phyloP scores from a whole-genome alignment of 163 green algal genomes.

The Chlorella variabilis region DNA sequence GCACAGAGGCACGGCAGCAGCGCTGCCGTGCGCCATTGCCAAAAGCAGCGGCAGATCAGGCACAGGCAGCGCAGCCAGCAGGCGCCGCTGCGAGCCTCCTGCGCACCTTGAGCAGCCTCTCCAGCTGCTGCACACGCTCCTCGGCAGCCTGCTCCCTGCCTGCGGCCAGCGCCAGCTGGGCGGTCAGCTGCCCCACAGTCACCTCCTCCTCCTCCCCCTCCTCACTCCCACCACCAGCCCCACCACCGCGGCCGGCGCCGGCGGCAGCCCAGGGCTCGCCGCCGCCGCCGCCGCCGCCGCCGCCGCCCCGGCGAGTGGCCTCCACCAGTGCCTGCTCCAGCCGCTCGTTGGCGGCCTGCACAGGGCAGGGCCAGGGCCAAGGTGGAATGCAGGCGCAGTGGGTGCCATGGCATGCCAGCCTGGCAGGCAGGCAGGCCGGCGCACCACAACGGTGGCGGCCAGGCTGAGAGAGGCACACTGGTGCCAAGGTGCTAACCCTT shows the following conservation, averaged over 20 bases:
- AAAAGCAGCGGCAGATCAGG: neutral
- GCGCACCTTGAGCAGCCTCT: constrained; percentile 18
- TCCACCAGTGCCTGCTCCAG: constrained; percentile 36
- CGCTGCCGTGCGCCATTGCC: neutral
- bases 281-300: neutral
- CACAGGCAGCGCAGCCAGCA: no score
- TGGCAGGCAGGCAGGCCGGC: no score
- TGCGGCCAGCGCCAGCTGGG: neutral
- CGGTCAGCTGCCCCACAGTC: neutral
- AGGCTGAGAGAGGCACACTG: no score
- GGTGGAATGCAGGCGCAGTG: no score
- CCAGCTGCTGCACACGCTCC: constrained; percentile 19
- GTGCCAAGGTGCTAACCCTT: no score
- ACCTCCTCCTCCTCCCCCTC: neutral
- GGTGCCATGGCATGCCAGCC: no score
- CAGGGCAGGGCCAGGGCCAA: neutral
- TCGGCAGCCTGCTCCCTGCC: constrained; percentile 14
- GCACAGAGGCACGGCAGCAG: neutral
- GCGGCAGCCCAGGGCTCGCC: neutral
- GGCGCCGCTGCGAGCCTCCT: no score
- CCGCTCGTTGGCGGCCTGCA: constrained; percentile 34
- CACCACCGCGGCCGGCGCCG: neutral
- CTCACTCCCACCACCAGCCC: neutral
- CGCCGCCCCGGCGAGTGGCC: neutral
- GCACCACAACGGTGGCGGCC: no score